A percentile compares a stretch with the other conserved stretches of the same genome.
Evolutionary conservation across 352 stramenopile genomes (phyloP).

Genomic region (Phytopythium sindhum): DNA sequence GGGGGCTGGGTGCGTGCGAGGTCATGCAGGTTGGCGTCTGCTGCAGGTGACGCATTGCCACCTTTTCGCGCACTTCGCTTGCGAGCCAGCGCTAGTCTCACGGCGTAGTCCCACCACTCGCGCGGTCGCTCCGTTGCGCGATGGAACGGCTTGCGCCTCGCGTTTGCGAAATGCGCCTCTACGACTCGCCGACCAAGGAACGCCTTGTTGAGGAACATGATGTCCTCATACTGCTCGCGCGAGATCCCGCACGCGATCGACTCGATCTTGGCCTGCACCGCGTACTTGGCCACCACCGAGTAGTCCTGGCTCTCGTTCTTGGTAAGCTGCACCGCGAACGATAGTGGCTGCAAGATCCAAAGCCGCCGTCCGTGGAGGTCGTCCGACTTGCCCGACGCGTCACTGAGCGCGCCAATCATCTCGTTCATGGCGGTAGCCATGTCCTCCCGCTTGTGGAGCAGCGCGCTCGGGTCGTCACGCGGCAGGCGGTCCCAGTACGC

Average conservation of each 20-base stretch:
- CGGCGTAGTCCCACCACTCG: slow-evolving; percentile 80
- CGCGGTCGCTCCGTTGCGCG: slow-evolving; percentile 26
- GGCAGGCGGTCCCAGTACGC: slow-evolving; percentile 71
- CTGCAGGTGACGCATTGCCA: background rate
- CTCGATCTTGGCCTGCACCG: slow-evolving; percentile 47
- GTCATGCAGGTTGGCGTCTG: background rate
- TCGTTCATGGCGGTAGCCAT: slow-evolving; percentile 40
- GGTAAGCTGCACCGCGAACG: slow-evolving; percentile 55
- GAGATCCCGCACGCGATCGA: slow-evolving; percentile 51
- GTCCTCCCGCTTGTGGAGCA: slow-evolving; percentile 35
- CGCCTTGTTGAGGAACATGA: slow-evolving; percentile 66
- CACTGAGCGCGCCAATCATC: slow-evolving; percentile 40
- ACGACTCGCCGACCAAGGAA: slow-evolving; percentile 59
- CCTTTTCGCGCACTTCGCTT: slow-evolving; percentile 2
- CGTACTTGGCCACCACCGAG: slow-evolving; percentile 61
- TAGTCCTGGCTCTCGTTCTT: slow-evolving; percentile 82
- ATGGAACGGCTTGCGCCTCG: slow-evolving; percentile 55
- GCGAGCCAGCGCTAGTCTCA: slow-evolving; percentile 37
- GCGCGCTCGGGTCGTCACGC: slow-evolving; percentile 10
- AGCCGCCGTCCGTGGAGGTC: slow-evolving; percentile 9
- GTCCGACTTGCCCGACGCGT: slow-evolving; percentile 8
- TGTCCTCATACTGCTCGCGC: slow-evolving; percentile 79
- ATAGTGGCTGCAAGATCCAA: slow-evolving; percentile 59
- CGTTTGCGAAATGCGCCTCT: slow-evolving; percentile 63
- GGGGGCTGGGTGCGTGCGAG: background rate